These are phyloP conservation scores for Solanum boliviense DNA, from an alignment of 257 asterid species.

Conservation along the genomic window DNA sequence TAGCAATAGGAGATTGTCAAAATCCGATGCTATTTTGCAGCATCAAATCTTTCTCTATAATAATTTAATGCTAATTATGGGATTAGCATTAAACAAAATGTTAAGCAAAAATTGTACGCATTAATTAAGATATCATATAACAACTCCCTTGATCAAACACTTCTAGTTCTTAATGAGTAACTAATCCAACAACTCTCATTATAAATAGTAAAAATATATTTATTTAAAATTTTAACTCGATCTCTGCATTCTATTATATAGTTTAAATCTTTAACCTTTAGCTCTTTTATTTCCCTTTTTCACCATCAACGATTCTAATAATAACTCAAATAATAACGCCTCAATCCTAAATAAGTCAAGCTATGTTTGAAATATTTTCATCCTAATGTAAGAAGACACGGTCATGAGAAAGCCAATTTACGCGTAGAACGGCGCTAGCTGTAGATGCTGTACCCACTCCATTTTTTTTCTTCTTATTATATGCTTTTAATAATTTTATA, in stretches of 20 bases:
- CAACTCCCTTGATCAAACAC: neutral
- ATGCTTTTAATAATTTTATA: neutral
- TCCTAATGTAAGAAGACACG: neutral
- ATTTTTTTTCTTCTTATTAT: neutral
- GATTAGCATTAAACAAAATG: neutral
- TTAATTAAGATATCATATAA: neutral
- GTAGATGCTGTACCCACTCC: neutral
- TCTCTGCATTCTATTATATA: neutral
- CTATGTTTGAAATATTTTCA: neutral
- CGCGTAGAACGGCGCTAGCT: neutral
- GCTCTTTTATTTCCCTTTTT: neutral
- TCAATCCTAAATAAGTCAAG: neutral
- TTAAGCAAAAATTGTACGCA: neutral
- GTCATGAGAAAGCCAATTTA: neutral
- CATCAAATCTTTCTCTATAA: neutral
- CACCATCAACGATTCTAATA: fast-evolving
- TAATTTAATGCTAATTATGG: neutral
- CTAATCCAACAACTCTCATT: neutral
- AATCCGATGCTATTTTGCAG: neutral
- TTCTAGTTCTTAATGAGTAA: neutral
- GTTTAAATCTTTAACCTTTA: neutral
- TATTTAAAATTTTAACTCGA: neutral
- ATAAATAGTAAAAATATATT: neutral
- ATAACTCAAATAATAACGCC: neutral
- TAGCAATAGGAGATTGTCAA: neutral